Base-by-base conservation (phyloP, 352 stramenopile species). In the Phytopythium litorale region DNA sequence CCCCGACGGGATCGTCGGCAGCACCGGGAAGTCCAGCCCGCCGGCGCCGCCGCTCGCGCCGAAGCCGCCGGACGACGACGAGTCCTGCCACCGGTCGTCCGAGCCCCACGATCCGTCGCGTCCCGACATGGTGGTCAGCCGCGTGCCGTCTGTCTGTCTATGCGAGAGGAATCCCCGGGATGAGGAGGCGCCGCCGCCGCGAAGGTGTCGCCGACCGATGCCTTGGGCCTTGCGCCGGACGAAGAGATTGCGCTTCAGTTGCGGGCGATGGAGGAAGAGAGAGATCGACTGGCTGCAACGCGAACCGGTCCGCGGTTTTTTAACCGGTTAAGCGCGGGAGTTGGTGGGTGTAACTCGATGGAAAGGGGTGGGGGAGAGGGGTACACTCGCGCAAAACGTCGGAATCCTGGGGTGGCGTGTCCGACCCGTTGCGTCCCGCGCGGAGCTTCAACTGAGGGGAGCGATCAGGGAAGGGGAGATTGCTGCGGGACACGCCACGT, bases 61-160 rank as follows among this genome's bases (percentile, higher is more conserved):
- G 62, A 76, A 87, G 57, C 71, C 64, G 43, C 54, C 70, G 11
- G 78, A 70, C 25, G 71, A 56, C 18, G 78, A 79, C 43, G 81
- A 75, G 60, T 91, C 81, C 65, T 92, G 79, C 84, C 84, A 92
- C 68, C 78, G 80, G 64, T 92, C 81, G 62, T 89, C 70, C 23
- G 81, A 77, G 68, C 89, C 79, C 84, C 84, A 92, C 45, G 78
- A 85, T 57, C 65, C 65, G 53, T 64, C 62, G 25, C 43, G 66
- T 48, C 56, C 71, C 63, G 64, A 65, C 73, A 85, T 91, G 54
- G 9, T 91, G 51, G 9, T 72, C 25, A 33, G 45, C 19, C 8
- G 0, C 28, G 28, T 4, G 28, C 28, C 5, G 12, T 32, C 19
- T 51, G 45, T 51, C 11, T 16, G 45, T 51, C 35, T 40, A 40